Base-by-base conservation (phyloP, 306 rosid species). In the Pyrus bretschneideri region DNA sequence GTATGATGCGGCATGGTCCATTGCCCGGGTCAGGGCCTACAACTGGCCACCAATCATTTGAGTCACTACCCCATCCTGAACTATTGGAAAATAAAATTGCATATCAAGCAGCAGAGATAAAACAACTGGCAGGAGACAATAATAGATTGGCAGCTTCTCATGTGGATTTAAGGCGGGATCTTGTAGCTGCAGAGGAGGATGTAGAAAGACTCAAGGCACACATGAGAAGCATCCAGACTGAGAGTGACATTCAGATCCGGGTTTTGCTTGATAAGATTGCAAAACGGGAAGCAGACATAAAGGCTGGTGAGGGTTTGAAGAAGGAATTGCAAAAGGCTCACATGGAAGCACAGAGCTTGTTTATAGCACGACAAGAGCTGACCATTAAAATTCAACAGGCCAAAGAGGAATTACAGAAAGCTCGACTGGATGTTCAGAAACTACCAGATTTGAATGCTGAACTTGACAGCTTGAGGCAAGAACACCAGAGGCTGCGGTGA, bases 211-310 rank as follows among this genome's bases (percentile, higher is more conserved):
- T 88, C 57, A 91, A 83, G 79, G 90, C 88, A 33, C 96, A 92
- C 78, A 95, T 89, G 75, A 85, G 91, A 82, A 95, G 96, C 73
- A 81, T 87, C 73, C 93, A 90, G 77, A 90, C 97, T 9, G 97
- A 92, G 71, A 87, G 88, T 40, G 99, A 95, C 77, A 88, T 92
- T 77, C 97, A 95, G 79, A 84, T 87, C 69, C 85, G 92, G 46
- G 87, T 83, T 78, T 86, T 92, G 72, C 38, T 88, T 40, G 99
- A 95, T 72, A 95, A 90, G 86, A 89, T 90, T 70, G 81, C 79
- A 1, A 89, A 89, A 84, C 83, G 81, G 85, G 96, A 95, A 70
- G 86, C 74, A 52, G 88, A 87, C 70, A 71, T 88, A 71, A 81
- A 78, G 80, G 92, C 89, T 3, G 82, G 96, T 79, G 97, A 89